A percentile compares a stretch with the other conserved stretches of the same genome.
Conservation (phyloP, 2,329 filamentous ascomycete species). For the Sclerotinia subarctica region DNA sequence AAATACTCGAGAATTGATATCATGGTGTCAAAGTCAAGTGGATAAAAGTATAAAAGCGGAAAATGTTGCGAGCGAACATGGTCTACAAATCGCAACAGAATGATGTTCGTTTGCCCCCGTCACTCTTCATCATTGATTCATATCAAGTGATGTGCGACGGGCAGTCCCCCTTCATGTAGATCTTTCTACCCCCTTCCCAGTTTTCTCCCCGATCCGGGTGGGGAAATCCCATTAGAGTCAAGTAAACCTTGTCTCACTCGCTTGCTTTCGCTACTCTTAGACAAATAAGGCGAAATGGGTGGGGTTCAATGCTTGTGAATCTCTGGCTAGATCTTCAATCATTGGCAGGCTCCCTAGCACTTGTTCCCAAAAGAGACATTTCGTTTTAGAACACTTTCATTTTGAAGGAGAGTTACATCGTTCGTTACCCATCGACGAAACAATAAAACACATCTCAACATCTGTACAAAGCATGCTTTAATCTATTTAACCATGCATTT, state of each 20-base stretch:
- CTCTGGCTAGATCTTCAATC: constrained; percentile 16
- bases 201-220: constrained; percentile 7
- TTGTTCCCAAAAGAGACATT: constrained; percentile 11
- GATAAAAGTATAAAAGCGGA: not conserved
- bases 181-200: constrained; percentile 2
- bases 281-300: constrained; percentile 15
- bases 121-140: not conserved
- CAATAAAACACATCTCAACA: constrained; percentile 11
- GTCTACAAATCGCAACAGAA: not conserved
- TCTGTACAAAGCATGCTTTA: constrained; percentile 8
- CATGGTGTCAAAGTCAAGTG: not conserved
- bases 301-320: not conserved
- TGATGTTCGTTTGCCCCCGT: constrained; percentile 4
- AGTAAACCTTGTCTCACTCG: constrained; percentile 14
- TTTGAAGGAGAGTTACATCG: constrained; percentile 20
- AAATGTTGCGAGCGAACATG: not conserved
- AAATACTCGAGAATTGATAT: not conserved
- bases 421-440: constrained; percentile 13
- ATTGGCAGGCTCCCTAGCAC: constrained; percentile 7
- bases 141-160: constrained; percentile 6
- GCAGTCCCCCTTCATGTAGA: not conserved
- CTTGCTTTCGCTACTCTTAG: constrained; percentile 18
- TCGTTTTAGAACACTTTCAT: not conserved
- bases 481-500: constrained; percentile 10
- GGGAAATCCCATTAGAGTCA: constrained; percentile 11